Conservation (phyloP, 441 rosid species). For the Manihot esculenta region DNA sequence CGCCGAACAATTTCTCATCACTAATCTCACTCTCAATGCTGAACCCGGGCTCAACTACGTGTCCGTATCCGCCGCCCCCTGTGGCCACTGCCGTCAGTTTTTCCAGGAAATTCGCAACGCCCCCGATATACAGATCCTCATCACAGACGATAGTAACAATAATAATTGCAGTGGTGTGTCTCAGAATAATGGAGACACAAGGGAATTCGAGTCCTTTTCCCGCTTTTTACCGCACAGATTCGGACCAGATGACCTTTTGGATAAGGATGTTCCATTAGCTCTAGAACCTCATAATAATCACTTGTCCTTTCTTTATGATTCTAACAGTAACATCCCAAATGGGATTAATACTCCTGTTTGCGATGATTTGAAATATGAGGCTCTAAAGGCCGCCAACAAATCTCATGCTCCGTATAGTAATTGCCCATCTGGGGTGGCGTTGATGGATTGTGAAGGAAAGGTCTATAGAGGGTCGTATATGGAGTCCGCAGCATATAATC, state of each 20-base stretch:
- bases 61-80: constrained; percentile 91
- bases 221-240: constrained; percentile 46
- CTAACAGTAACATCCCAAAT: constrained; percentile 4
- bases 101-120: constrained; percentile 80
- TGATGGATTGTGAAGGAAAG: constrained; percentile 70
- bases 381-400: constrained; percentile 68
- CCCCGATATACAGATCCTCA: constrained; percentile 47
- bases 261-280: constrained; percentile 12
- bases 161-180: neutral
- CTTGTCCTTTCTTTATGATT: neutral
- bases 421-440: constrained; percentile 84
- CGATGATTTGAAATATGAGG: constrained; percentile 35
- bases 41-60: constrained; percentile 37
- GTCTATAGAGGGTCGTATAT: constrained; percentile 73
- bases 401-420: constrained; percentile 85
- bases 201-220: constrained; percentile 40
- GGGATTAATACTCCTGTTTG: neutral
- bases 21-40: constrained; percentile 46
- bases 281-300: constrained; percentile 15
- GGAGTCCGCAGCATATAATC: constrained; percentile 96
- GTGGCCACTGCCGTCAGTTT: constrained; percentile 99
- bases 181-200: neutral
- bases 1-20: constrained; percentile 89
- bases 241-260: constrained; percentile 19
- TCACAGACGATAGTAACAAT: constrained; percentile 27